Evolutionary conservation across 306 rosid species (phyloP), one percentile per base, ranked within the genome.

Genomic region (Cicer pinnatifidum): DNA sequence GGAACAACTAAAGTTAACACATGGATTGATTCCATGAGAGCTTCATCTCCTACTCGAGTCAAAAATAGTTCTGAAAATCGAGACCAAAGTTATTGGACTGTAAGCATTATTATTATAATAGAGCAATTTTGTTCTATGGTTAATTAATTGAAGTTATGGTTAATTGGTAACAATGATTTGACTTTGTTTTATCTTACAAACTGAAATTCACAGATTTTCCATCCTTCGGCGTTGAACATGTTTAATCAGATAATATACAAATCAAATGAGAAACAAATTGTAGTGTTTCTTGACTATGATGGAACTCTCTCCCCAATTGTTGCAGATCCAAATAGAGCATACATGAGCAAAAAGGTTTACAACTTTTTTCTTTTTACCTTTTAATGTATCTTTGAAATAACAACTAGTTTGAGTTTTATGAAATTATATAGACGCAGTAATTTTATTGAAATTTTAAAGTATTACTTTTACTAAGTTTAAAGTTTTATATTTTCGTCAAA

Each of bases 231-330:
- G 13, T 72, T 94, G 67, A 52, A 48, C 48, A 82, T 81, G 91
- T 87, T 94, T 66, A 89, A 83, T 56, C 64, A 91, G 83, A 88
- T 94, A 7, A 74, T 82, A 15, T 67, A 78, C 1, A 83, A 86
- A 33, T 82, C 92, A 1, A 83, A 66, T 67, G 97, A 87, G 43
- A 94, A 94, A 66, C 90, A 89, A 59, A 79, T 94, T 23, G 88
- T 89, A 3, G 72, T 86, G 71, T 94, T 94, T 80, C 89, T 94
- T 62, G 98, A 94, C 77, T 94, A 94, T 6, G 97, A 94, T 67
- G 98, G 98, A 38, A 94, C 98, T 37, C 98, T 94, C 40, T 91
- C 98, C 1, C 98, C 98, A 38, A 94, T 94, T 53, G 98, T 94
- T n/a, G 82, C 88, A 68, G 90, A 94, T 79, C 98, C 98, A 5